Evolutionary conservation across 2,329 filamentous ascomycete species (phyloP).

Genomic region (Fusarium sambucinum): DNA sequence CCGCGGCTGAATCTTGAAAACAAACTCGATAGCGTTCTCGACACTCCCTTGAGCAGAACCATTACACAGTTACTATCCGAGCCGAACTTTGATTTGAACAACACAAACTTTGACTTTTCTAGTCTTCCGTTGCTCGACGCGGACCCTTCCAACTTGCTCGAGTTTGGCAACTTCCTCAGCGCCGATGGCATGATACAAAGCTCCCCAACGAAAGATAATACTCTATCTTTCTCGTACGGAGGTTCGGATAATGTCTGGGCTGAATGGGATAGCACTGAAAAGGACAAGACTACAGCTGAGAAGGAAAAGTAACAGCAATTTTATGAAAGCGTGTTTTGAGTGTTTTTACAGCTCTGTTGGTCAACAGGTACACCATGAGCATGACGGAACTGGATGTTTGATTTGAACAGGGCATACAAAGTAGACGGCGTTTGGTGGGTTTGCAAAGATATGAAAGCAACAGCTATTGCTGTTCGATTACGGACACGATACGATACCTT

Average conservation of each 20-base stretch:
- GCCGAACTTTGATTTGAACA: constrained; percentile 58
- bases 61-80: constrained; percentile 74
- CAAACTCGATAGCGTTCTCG: constrained; percentile 56
- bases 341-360: constrained; percentile 35
- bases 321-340: constrained; percentile 19
- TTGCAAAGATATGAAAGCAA: constrained; percentile 13
- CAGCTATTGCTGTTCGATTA: constrained; percentile 18
- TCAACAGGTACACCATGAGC: constrained; percentile 37
- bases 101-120: constrained; percentile 60
- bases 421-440: constrained; percentile 36
- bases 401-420: constrained; percentile 22
- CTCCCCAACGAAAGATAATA: constrained; percentile 57
- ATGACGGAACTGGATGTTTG: constrained; percentile 21
- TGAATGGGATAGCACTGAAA: constrained; percentile 48
- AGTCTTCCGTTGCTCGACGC: constrained; percentile 56
- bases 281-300: constrained; percentile 18
- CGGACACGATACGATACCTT: constrained; percentile 41
- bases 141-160: constrained; percentile 54
- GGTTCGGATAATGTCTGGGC: constrained; percentile 48
- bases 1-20: constrained; percentile 57
- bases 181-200: constrained; percentile 63
- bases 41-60: constrained; percentile 72
- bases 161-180: constrained; percentile 63
- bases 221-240: constrained; percentile 50
- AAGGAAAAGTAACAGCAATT: constrained; percentile 38